A percentile compares a stretch with the other conserved stretches of the same genome.
Conservation (phyloP, 163 green algal species). For the Chlamydomonas reinhardtii region DNA sequence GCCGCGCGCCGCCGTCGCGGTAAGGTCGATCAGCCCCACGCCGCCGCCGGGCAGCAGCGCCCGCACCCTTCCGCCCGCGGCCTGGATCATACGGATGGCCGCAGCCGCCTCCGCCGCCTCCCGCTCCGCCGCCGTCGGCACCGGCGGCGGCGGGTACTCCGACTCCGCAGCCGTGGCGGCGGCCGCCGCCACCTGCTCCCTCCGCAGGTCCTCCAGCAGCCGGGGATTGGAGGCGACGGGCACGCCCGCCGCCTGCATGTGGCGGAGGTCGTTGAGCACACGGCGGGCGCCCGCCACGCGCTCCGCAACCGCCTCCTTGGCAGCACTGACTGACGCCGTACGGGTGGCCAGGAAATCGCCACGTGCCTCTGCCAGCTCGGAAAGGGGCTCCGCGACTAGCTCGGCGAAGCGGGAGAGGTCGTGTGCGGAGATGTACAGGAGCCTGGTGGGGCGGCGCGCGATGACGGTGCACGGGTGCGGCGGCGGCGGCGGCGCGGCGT, state of each 20-base stretch:
- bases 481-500: not conserved
- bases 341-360: constrained; percentile 2
- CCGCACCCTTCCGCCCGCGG: not conserved
- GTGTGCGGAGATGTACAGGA: constrained; percentile 36
- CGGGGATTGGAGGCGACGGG: not conserved
- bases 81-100: not conserved
- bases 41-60: not conserved
- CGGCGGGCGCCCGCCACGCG: constrained; percentile 1
- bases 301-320: constrained; percentile 33
- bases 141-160: not conserved
- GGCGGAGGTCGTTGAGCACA: not conserved
- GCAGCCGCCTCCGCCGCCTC: not conserved
- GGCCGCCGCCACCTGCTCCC: not conserved
- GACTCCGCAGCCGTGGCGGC: not conserved
- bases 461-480: constrained; percentile 37
- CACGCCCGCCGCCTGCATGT: not conserved
- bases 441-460: constrained; percentile 25
- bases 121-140: not conserved
- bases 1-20: too few relatives aligned
- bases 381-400: constrained; percentile 18
- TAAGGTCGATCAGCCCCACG: not conserved
- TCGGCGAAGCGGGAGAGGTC: constrained; percentile 50
- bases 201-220: not conserved
- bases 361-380: constrained; percentile 25
- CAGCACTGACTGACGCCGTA: not conserved